phyloP scores from a whole-genome alignment of 352 stramenopile species.

The Ophiocytium majus region DNA sequence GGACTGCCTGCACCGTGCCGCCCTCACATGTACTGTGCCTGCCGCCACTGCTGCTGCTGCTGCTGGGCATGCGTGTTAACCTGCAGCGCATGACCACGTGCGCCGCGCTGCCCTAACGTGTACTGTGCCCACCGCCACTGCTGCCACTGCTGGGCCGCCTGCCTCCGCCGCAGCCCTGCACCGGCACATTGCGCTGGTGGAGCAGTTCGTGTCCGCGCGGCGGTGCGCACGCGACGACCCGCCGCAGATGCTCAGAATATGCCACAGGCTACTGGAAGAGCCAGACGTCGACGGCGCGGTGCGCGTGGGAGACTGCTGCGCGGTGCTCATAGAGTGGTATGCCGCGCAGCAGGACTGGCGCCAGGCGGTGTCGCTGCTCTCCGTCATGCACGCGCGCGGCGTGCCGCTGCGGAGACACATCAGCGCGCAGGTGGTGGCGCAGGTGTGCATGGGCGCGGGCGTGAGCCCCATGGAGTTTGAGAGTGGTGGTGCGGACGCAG shows the following conservation, averaged over 20 bases:
- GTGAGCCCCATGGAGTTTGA: not conserved
- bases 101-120: not conserved
- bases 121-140: no score
- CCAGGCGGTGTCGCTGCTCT: constrained; percentile 44
- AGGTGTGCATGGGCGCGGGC: not conserved
- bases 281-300: constrained; percentile 77
- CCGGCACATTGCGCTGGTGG: constrained; percentile 68
- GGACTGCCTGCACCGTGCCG: not conserved
- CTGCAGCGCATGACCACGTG: not conserved
- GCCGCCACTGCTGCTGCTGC: no score
- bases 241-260: constrained; percentile 69
- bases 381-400: not conserved
- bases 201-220: constrained; percentile 75
- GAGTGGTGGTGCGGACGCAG: not conserved
- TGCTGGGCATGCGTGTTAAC: not conserved
- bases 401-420: not conserved
- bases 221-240: constrained; percentile 66
- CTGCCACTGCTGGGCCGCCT: no score
- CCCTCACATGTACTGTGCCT: not conserved
- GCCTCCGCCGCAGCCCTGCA: constrained; percentile 63
- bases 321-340: constrained; percentile 75
- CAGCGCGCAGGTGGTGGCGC: not conserved
- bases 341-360: constrained; percentile 66
- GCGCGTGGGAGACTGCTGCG: constrained; percentile 78
- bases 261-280: constrained; percentile 75